Base-by-base conservation (phyloP, 176 grass and related monocot species). In the Oryza brachyantha region DNA sequence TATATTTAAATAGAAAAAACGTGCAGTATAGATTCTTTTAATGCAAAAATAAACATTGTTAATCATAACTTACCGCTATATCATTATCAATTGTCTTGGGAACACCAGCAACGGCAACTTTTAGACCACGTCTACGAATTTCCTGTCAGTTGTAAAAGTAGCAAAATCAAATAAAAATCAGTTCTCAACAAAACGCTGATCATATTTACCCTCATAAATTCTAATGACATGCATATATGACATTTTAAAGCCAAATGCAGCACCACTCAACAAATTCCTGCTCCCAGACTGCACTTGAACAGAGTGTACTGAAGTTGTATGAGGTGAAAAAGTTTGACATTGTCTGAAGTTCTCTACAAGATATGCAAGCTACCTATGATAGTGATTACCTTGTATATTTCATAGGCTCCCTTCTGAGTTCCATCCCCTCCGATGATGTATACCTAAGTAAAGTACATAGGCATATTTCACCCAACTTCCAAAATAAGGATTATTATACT, bases 71-170 rank as follows among this genome's bases (percentile, higher is more conserved):
- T 92, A 98, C 95, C 89, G 92, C 92, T 79, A 97, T 97, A 78
- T 97, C 94, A 91, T 97, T 97, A 83, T 97, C 94, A 79, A 97
- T 93, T 37, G 94, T 97, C 89, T 97, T 97, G 8, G 94, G 94
- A 79, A 97, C 84, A 68, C 91, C 94, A 72, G 81, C 91, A 75
- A 97, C 94, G 17, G 86, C 60, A 19, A 97, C 89, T 82, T 97
- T 83, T 31, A 97, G 86, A 36, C 89, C 84, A 66, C 91, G 88
- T 73, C 78, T 97, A 27, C 83, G 84, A 73, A 93, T 86, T 93
- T 97, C 94, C 94, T 97, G 83, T 22, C 35, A 79, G 29, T 70
- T 74, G 29, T 73, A 14, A 68, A 77, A 79, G 60, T 64, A 45
- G 76, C 25, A 28, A 4, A 85, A 10, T 13, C 8, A 1, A 16